Evolutionary conservation across 805 yeast genomes (phyloP).

Genomic region (Schwanniomyces occidentalis): DNA sequence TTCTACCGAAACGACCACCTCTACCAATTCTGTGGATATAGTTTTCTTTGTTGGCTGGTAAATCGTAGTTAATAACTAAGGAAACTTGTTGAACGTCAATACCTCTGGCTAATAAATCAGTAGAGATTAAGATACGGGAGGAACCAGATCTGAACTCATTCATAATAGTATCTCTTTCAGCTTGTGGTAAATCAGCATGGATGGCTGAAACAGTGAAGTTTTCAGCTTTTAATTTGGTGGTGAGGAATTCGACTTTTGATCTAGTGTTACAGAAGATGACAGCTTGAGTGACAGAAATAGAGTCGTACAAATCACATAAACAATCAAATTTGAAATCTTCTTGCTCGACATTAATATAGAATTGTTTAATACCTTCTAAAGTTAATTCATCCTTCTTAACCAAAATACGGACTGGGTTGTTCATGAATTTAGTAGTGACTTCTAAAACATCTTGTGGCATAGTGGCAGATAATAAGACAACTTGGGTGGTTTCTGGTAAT

Average conservation of each 20-base stretch:
- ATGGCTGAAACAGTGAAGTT: constrained; percentile 92
- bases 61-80: constrained; percentile 89
- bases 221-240: constrained; percentile 69
- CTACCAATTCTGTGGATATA: constrained; percentile 98
- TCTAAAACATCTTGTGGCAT: constrained; percentile 90
- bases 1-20: constrained; percentile 98
- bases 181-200: constrained; percentile 96
- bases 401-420: constrained; percentile 88
- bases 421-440: constrained; percentile 91
- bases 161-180: constrained; percentile 92
- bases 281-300: constrained; percentile 94
- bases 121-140: constrained; percentile 87
- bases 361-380: constrained; percentile 94
- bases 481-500: constrained; percentile 88
- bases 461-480: constrained; percentile 92
- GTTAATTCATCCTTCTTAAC: constrained; percentile 96
- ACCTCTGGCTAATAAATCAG: constrained; percentile 97
- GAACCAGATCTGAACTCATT: constrained; percentile 93
- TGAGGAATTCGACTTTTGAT: constrained; percentile 87
- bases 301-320: constrained; percentile 90
- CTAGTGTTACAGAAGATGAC: constrained; percentile 97
- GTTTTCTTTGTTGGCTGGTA: constrained; percentile 88
- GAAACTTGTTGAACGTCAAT: constrained; percentile 98
- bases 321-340: constrained; percentile 96
- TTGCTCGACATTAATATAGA: constrained; percentile 82